Conservation (phyloP, 352 stramenopile species). For the Phytophthora sansomeana region DNA sequence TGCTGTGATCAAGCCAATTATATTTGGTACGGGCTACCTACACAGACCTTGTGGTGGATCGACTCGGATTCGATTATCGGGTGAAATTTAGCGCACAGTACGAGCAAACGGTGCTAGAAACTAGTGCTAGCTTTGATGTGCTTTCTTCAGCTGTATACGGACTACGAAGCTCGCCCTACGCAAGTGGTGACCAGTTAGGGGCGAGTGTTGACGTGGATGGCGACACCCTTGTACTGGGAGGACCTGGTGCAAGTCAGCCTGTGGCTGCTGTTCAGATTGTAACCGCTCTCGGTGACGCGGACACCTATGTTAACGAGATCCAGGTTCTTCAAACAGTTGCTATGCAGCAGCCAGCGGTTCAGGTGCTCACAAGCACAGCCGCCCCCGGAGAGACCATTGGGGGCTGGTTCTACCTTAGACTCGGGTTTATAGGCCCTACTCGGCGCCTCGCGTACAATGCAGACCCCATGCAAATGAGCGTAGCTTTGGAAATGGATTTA, state of each 20-base stretch:
- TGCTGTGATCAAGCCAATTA: conserved; percentile 50
- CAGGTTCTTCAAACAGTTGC: conserved; percentile 69
- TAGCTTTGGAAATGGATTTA: conserved; percentile 82
- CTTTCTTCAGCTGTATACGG: conserved; percentile 78
- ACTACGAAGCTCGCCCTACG: conserved; percentile 65
- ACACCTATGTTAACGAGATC: conserved; percentile 73
- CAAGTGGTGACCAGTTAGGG: conserved; percentile 64
- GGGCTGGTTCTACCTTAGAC: conserved; percentile 77
- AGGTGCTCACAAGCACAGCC: conserved; percentile 76
- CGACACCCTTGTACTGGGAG: conserved; percentile 76
- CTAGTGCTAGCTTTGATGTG: conserved; percentile 66
- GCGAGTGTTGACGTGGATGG: conserved; percentile 74
- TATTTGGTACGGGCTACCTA: conserved; percentile 70
- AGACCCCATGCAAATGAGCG: conserved; percentile 67
- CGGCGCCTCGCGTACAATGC: conserved; percentile 74
- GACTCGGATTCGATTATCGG: conserved; percentile 73
- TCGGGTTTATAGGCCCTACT: conserved; percentile 61
- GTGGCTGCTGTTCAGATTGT: conserved; percentile 82
- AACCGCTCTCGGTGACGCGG: conserved; percentile 54
- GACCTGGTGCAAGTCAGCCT: conserved; percentile 59
- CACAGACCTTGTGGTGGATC: conserved; percentile 78
- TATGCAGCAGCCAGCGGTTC: conserved; percentile 63
- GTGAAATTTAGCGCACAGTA: conserved; percentile 65
- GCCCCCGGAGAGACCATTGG: conserved; percentile 69
- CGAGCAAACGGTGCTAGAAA: conserved; percentile 50